A percentile compares a stretch with the other conserved stretches of the same genome.
Conservation (phyloP, 345 rosid species). For the Excoecaria cochinchinensis region DNA sequence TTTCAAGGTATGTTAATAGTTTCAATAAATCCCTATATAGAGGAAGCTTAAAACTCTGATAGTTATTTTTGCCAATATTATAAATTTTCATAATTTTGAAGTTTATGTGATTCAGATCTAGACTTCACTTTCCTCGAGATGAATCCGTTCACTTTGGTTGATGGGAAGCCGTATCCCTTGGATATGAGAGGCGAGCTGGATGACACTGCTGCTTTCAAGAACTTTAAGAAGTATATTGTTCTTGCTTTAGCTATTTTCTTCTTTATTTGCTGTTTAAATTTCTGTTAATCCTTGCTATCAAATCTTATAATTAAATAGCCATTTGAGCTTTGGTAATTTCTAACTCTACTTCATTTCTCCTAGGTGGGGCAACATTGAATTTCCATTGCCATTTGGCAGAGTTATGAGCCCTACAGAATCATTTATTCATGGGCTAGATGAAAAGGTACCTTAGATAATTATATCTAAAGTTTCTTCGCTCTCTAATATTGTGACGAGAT, state of each 20-base stretch:
- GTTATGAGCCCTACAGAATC: slow-evolving; percentile 87
- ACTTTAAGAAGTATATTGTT: slow-evolving; percentile 75
- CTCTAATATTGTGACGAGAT: neutral
- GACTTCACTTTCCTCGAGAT: slow-evolving; percentile 98
- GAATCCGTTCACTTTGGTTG: slow-evolving; percentile 92
- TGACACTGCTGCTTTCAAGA: slow-evolving; percentile 96
- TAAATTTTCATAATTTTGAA: slow-evolving; percentile 13
- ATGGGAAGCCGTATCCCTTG: slow-evolving; percentile 92
- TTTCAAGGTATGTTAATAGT: slow-evolving; percentile 59
- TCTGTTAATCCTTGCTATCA: neutral
- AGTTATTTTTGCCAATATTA: neutral
- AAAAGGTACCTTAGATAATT: slow-evolving; percentile 58
- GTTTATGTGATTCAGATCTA: slow-evolving; percentile 50
- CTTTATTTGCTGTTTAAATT: neutral
- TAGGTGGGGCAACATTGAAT: slow-evolving; percentile 93
- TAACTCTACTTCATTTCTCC: slow-evolving; percentile 22
- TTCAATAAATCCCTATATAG: neutral
- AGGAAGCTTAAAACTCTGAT: neutral
- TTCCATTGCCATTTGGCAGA: slow-evolving; percentile 95
- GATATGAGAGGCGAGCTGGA: slow-evolving; percentile 99
- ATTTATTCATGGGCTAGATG: slow-evolving; percentile 90
- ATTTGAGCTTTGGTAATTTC: slow-evolving; percentile 15
- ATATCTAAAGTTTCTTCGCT: slow-evolving; percentile 7
- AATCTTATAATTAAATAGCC: neutral
- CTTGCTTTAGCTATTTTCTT: neutral